Conservation (phyloP, 805 yeast species). For the Yarrowia keelungensis region DNA sequence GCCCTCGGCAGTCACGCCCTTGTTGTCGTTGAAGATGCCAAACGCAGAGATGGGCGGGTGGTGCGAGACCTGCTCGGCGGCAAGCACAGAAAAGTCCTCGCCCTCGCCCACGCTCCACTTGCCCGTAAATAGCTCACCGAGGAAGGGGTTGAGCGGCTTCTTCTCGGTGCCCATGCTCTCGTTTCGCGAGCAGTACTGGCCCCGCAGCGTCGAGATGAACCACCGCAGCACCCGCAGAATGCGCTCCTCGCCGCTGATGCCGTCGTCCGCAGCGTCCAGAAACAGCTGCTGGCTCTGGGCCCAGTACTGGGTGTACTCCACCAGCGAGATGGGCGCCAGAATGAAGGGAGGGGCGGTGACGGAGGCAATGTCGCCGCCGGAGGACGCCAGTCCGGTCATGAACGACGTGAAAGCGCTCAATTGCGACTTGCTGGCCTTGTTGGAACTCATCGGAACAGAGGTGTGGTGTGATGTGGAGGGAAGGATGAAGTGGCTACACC, state of each 20-base stretch:
- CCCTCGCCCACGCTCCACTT: constrained; percentile 78
- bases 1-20: constrained; percentile 77
- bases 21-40: constrained; percentile 74
- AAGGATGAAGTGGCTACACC: constrained; percentile 4
- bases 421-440: constrained; percentile 37
- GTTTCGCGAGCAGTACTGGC: constrained; percentile 92
- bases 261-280: constrained; percentile 64
- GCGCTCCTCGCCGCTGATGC: constrained; percentile 59
- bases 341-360: constrained; percentile 98
- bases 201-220: constrained; percentile 89
- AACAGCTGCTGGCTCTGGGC: constrained; percentile 88
- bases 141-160: constrained; percentile 94
- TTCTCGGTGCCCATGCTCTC: constrained; percentile 95
- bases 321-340: constrained; percentile 84
- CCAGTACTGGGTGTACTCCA: constrained; percentile 96
- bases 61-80: constrained; percentile 94
- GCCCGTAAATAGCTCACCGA: constrained; percentile 94
- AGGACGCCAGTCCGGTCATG: constrained; percentile 86
- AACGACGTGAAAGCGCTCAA: constrained; percentile 82
- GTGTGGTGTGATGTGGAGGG: constrained; percentile 6
- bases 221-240: constrained; percentile 84
- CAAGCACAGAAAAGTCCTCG: constrained; percentile 65
- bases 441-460: constrained; percentile 8
- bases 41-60: constrained; percentile 99
- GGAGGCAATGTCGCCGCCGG: constrained; percentile 91